A percentile compares a stretch with the other conserved stretches of the same genome.
Evolutionary conservation across 2,329 filamentous ascomycete species (phyloP).

Genomic region (Sarocladiaceae sp.): DNA sequence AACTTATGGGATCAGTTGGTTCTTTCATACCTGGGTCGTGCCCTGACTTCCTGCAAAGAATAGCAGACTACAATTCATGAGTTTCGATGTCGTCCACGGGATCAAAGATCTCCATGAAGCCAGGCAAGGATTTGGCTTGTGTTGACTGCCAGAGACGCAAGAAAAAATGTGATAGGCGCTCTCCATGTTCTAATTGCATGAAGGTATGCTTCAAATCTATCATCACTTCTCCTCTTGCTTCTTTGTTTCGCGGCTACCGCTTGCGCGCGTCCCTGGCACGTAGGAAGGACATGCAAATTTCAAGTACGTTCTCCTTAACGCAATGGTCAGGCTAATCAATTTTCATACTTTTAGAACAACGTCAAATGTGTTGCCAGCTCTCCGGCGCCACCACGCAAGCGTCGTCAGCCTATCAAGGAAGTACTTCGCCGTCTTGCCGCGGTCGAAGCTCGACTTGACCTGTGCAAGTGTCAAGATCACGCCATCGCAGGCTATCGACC

Average conservation of each 20-base stretch:
- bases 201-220: conserved; percentile 16
- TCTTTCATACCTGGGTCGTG: too few species aligned
- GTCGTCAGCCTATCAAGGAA: conserved; percentile 24
- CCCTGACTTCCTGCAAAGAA: neutral
- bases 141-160: conserved; percentile 21
- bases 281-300: too few species aligned
- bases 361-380: conserved; percentile 21
- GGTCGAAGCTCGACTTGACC: conserved; percentile 20
- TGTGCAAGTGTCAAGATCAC: conserved; percentile 11
- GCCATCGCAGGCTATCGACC: neutral
- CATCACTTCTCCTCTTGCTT: neutral
- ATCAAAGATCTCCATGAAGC: too few species aligned
- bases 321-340: neutral
- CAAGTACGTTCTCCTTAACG: too few species aligned
- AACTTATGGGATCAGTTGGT: too few species aligned
- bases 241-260: neutral
- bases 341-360: conserved; percentile 17
- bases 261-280: too few species aligned
- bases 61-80: conserved; percentile 11
- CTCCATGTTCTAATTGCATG: conserved; percentile 24
- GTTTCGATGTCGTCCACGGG: too few species aligned
- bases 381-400: conserved; percentile 25
- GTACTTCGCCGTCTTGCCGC: conserved; percentile 20
- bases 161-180: conserved; percentile 27
- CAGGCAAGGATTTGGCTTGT: conserved; percentile 10